These are phyloP conservation scores for Dioszegia hungarica DNA, from an alignment of 768 basidiomycete genomes.

Conservation along the genomic window DNA sequence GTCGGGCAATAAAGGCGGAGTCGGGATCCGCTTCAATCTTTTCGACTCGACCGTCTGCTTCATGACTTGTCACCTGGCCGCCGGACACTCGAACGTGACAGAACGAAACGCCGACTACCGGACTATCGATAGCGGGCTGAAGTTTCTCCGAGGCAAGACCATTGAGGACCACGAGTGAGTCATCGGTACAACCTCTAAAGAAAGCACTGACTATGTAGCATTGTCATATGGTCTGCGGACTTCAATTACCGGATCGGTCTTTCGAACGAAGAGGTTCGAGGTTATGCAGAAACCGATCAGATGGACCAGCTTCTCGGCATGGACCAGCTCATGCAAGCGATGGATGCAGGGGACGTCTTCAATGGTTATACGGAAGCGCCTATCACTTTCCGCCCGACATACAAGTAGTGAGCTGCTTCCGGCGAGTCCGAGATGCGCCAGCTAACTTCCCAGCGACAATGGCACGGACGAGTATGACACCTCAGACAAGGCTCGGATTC, in stretches of 20 bases:
- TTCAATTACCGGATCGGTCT: conserved; percentile 91
- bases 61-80: conserved; percentile 90
- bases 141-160: conserved; percentile 82
- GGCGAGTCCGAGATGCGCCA: conserved; percentile 44
- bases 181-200: not conserved
- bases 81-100: conserved; percentile 83
- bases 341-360: conserved; percentile 71
- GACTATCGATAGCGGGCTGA: conserved; percentile 76
- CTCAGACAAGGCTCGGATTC: conserved; percentile 91
- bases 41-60: conserved; percentile 91
- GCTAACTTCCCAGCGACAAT: conserved; percentile 45
- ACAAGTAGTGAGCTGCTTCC: conserved; percentile 75
- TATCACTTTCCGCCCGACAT: conserved; percentile 86
- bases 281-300: conserved; percentile 61
- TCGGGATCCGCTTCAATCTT: conserved; percentile 86
- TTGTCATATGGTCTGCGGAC: conserved; percentile 90
- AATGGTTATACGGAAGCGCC: conserved; percentile 82
- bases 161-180: conserved; percentile 85
- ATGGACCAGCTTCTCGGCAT: conserved; percentile 69
- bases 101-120: conserved; percentile 89
- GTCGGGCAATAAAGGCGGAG: conserved; percentile 80
- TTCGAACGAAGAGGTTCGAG: conserved; percentile 72
- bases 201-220: conserved; percentile 54
- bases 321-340: conserved; percentile 78
- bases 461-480: conserved; percentile 79